Evolutionary conservation across 306 rosid genomes (phyloP).

Genomic region (Neltuma alba): DNA sequence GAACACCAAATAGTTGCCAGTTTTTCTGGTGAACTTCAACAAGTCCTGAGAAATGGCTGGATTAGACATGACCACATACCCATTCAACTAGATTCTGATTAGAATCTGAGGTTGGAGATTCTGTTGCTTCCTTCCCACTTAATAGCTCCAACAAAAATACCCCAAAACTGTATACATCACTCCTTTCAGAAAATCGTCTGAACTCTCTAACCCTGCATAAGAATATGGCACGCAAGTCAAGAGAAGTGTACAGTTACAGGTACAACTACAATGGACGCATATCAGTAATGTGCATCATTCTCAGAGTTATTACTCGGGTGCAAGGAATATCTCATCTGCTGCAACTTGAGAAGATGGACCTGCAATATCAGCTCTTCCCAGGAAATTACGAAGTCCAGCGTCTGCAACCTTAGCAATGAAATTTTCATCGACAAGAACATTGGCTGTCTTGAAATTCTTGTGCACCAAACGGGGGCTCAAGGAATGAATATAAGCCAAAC

Average conservation of each 20-base stretch:
- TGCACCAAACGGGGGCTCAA: constrained; percentile 87
- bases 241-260: neutral
- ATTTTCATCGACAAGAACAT: constrained; percentile 88
- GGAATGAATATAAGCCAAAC: constrained; percentile 85
- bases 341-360: constrained; percentile 76
- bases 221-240: constrained; percentile 27
- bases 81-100: constrained; percentile 68
- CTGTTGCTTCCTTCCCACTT: constrained; percentile 77
- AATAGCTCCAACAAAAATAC: constrained; percentile 81
- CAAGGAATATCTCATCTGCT: constrained; percentile 79
- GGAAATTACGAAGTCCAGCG: constrained; percentile 78
- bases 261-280: constrained; percentile 4
- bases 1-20: neutral
- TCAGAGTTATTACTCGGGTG: constrained; percentile 70
- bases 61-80: constrained; percentile 45
- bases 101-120: constrained; percentile 47
- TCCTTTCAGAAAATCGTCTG: constrained; percentile 87
- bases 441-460: constrained; percentile 86
- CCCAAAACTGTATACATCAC: constrained; percentile 91
- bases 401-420: constrained; percentile 93
- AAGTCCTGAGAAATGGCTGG: neutral
- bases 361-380: constrained; percentile 68
- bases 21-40: neutral
- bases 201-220: constrained; percentile 84
- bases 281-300: constrained; percentile 20